Conservation (phyloP, 495 filamentous ascomycete species). For the Talaromyces proteolyticus region DNA sequence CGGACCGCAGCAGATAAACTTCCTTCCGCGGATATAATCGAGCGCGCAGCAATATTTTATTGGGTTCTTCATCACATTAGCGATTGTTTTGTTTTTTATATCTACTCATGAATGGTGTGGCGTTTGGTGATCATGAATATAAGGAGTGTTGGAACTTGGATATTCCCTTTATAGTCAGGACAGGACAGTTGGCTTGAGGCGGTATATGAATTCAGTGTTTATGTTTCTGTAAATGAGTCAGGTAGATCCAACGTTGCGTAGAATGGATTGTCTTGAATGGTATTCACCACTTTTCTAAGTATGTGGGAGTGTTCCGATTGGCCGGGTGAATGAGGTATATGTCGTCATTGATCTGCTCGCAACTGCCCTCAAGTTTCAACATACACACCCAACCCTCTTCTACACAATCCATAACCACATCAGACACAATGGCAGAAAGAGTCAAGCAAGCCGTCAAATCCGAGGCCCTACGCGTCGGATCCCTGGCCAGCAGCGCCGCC, state of each 20-base stretch:
- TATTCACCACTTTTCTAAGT: neutral
- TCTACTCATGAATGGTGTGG: conserved; percentile 22
- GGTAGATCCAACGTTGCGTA: too few relatives aligned
- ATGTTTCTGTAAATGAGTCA: too few relatives aligned
- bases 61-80: conserved; percentile 28
- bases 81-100: conserved; percentile 21
- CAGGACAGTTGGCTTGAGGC: neutral
- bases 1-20: conserved; percentile 37
- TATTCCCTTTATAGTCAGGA: neutral
- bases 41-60: conserved; percentile 10
- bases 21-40: neutral
- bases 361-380: too few relatives aligned
- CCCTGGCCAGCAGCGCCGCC: conserved; percentile 54
- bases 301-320: neutral
- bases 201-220: neutral
- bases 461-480: conserved; percentile 32
- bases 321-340: neutral
- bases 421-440: conserved; percentile 31
- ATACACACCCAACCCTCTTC: too few relatives aligned
- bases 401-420: too few relatives aligned
- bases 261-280: neutral
- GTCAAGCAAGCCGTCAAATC: conserved; percentile 34
- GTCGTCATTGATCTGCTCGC: too few relatives aligned
- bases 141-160: conserved; percentile 13
- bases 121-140: conserved; percentile 7